phyloP scores from a whole-genome alignment of 148 eudicot genomes.

The Diospyros lotus region DNA sequence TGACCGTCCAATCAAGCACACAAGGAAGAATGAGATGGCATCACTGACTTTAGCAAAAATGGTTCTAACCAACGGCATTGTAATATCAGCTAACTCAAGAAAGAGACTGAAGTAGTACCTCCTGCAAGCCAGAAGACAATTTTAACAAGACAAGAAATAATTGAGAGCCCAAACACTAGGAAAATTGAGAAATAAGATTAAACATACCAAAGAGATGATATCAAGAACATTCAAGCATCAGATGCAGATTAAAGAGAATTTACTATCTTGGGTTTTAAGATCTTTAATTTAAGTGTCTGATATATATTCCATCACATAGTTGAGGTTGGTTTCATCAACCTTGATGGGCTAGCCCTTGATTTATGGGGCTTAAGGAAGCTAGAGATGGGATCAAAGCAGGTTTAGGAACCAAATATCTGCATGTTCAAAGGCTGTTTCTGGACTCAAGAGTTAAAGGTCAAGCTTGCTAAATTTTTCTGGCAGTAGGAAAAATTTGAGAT shows the following conservation, averaged over 20 bases:
- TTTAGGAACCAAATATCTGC: too few species aligned
- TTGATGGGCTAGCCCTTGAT: too few species aligned
- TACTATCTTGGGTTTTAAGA: background rate
- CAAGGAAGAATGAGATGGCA: constrained; percentile 87
- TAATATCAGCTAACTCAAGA: constrained; percentile 79
- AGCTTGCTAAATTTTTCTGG: too few species aligned
- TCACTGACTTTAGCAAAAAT: constrained; percentile 66
- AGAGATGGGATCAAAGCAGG: background rate
- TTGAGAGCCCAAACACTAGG: background rate
- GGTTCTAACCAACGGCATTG: constrained; percentile 66
- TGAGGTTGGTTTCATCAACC: too few species aligned
- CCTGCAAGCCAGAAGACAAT: constrained; percentile 46
- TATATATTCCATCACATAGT: too few species aligned
- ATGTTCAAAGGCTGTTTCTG: too few species aligned
- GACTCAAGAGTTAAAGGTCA: too few species aligned
- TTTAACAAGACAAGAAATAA: background rate
- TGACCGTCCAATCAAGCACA: constrained; percentile 91
- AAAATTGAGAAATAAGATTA: background rate
- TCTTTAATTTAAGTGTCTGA: background rate
- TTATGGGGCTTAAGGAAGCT: background rate
- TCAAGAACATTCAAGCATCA: background rate
- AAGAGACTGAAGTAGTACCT: constrained; percentile 86
- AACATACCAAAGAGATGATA: background rate
- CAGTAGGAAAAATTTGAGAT: too few species aligned
- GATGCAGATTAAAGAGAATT: constrained; percentile 6